Evolutionary conservation across 139 green algal genomes (phyloP).

Genomic region (Ettlia oleoabundans): DNA sequence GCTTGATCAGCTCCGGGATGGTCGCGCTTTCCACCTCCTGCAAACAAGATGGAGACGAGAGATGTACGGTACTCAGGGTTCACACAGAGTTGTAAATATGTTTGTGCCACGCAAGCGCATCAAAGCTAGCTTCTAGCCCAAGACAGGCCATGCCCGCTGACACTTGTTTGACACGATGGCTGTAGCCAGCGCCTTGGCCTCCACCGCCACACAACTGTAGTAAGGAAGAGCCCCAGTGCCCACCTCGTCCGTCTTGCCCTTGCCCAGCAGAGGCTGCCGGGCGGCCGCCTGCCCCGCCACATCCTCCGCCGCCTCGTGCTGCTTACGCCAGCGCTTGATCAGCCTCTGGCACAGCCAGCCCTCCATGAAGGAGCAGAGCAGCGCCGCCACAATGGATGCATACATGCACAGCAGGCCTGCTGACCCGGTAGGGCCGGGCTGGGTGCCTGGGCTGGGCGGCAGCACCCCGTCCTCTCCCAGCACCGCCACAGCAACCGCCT

Average conservation of each 20-base stretch:
- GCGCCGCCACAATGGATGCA: constrained; percentile 20
- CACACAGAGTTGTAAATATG: too few relatives aligned
- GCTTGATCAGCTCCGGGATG: constrained; percentile 54
- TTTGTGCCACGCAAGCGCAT: too few relatives aligned
- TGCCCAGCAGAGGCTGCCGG: constrained; percentile 44
- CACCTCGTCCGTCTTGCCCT: neutral
- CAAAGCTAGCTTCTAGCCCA: too few relatives aligned
- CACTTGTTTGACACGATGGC: too few relatives aligned
- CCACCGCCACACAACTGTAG: too few relatives aligned
- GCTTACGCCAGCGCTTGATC: constrained; percentile 13
- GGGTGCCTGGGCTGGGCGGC: constrained; percentile 11
- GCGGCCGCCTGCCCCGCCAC: neutral
- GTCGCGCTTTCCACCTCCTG: constrained; percentile 39
- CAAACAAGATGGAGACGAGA: too few relatives aligned
- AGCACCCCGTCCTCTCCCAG: constrained; percentile 46
- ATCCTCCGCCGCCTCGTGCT: constrained; percentile 15
- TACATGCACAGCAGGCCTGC: constrained; percentile 57
- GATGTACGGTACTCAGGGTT: too few relatives aligned
- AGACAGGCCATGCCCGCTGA: too few relatives aligned
- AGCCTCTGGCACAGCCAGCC: constrained; percentile 1
- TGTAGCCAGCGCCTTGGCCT: too few relatives aligned
- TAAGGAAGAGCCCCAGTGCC: too few relatives aligned
- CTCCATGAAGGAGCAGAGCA: constrained; percentile 43
- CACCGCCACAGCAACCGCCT: constrained; percentile 65
- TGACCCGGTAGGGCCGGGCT: neutral